Base-by-base conservation (phyloP, 495 filamentous ascomycete genomes). In the Penicillium cinerascens region DNA sequence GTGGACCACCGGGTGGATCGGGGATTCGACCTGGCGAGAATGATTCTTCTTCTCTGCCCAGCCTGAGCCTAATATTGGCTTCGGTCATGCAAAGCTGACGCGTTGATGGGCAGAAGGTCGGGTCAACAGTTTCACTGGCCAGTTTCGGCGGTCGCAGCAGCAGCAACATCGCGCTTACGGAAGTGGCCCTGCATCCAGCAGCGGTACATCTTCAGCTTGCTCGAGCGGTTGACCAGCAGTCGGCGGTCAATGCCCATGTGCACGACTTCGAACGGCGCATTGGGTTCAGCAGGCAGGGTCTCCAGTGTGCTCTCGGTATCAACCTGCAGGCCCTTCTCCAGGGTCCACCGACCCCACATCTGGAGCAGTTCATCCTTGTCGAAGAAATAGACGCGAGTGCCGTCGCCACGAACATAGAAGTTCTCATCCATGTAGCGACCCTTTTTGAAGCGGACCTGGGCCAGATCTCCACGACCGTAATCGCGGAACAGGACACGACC, bases 371-470 rank as follows among this genome's bases (percentile, higher is more conserved):
- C 86, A 21, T 91, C 85, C 66, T 83, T 78, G 27, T 95, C 91
- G 61, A 98, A 97, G 69, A 98, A 98, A 68, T 97, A 98, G 6
- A 98, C 93, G 20, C 93, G 83, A 7, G 93, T 98, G 4, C 93
- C 93, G 64, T 98, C 93, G 4, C 93, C 93, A 11, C 93, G 77
- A 29, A 96, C 85, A 69, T 98, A 98, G 58, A 97, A 98, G 64
- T 96, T 97, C 74, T 97, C 93, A 45, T 87, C 87, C 66, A 98
- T 75, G 61, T 89, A 97, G 44, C 93, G 79, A 13, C 87, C 88
- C 69, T 93, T 95, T 78, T 89, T 95, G 74, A 98, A 96, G 44
- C 93, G 79, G 43, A 98, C 95, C 77, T 98, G 93, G 13, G 93
- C 91, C 49, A 98, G 76, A 73, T 98, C 93, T 25, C 92, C 92